Base-by-base conservation (phyloP, 2,329 filamentous ascomycete genomes). In the Curvularia sp. region DNA sequence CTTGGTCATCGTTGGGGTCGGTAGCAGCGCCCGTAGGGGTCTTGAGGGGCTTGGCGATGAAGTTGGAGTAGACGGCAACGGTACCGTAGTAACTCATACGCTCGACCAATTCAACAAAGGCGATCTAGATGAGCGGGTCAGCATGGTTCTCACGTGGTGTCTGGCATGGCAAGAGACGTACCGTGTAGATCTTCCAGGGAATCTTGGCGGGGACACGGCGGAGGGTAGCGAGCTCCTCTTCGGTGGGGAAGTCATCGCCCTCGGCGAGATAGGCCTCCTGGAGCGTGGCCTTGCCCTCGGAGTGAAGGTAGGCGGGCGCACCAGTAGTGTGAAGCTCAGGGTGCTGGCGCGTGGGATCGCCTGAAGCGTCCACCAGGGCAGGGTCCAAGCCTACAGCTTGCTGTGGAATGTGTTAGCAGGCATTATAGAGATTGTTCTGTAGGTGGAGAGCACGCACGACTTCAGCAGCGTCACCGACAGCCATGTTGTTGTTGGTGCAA, bases 31-130 rank as follows among this genome's bases (percentile, higher is more conserved):
- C 75, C 4, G 75, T 75, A 12, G 67, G 58, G 0, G 75, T 76
- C 5, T 20, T 56, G 50, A 72, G 42, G 24, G 69, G 58, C 64
- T 69, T 56, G 49, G 70, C 65, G 57, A 78, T 78, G 71, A 74
- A 78, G 68, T 78, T 78, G 67, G 71, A 70, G 62, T 73, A 77
- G 44, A 77, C 73, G 26, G 70, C 72, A 9, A 68, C 64, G 22
- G 74, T 76, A 42, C 75, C 75, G 50, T 78, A 78, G 69, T 76
- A 78, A 39, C 73, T 75, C 66, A 78, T 72, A 52, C 75, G 75
- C 72, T 78, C 75, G 20, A 72, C 67, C 18, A 77, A 64, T 55
- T 77, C 76, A 55, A 78, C 72, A 49, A 77, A 77, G 35, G 74
- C 75, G 48, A 77, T 75, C 60, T 62, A 18, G n/a, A 28, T n/a